These are phyloP conservation scores for Coemansia aciculifera DNA, from an alignment of 192 early-diverging fungal genomes.

Conservation along the genomic window DNA sequence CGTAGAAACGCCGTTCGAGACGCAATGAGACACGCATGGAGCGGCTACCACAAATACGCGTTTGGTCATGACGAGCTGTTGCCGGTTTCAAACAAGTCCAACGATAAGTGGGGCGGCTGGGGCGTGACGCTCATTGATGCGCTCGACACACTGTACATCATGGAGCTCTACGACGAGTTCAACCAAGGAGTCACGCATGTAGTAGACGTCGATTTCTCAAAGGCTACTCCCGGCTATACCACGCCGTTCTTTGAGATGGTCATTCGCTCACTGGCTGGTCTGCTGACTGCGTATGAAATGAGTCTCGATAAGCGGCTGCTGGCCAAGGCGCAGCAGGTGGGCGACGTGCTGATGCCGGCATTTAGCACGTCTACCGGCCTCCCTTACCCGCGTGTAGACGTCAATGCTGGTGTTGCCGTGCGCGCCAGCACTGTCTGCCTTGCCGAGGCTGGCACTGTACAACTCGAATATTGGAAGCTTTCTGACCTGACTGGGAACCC, in stretches of 20 bases:
- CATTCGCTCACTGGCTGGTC: conserved; percentile 79
- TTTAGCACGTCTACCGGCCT: conserved; percentile 77
- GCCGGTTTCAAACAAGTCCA: conserved; percentile 46
- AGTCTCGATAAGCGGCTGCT: conserved; percentile 69
- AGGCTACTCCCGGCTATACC: conserved; percentile 32
- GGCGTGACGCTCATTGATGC: conserved; percentile 78
- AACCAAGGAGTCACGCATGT: conserved; percentile 69
- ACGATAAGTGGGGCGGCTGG: conserved; percentile 56
- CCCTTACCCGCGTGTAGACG: conserved; percentile 64
- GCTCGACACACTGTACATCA: conserved; percentile 84
- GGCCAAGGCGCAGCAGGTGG: conserved; percentile 70
- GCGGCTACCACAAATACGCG: conserved; percentile 48
- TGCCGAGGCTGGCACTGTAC: conserved; percentile 75
- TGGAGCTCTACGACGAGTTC: conserved; percentile 82
- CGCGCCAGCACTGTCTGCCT: conserved; percentile 36
- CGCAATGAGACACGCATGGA: conserved; percentile 55
- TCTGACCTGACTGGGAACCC: conserved; percentile 75
- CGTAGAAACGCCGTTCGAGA: conserved; percentile 35
- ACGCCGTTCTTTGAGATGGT: conserved; percentile 83
- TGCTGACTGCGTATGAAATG: conserved; percentile 83
- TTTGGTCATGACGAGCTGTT: conserved; percentile 53
- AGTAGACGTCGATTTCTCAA: conserved; percentile 59
- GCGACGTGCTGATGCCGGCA: conserved; percentile 66
- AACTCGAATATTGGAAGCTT: conserved; percentile 82
- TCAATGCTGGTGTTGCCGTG: conserved; percentile 41